These are phyloP conservation scores for Ampelomyces quisqualis DNA, from an alignment of 2,329 filamentous ascomycete genomes.

Conservation along the genomic window DNA sequence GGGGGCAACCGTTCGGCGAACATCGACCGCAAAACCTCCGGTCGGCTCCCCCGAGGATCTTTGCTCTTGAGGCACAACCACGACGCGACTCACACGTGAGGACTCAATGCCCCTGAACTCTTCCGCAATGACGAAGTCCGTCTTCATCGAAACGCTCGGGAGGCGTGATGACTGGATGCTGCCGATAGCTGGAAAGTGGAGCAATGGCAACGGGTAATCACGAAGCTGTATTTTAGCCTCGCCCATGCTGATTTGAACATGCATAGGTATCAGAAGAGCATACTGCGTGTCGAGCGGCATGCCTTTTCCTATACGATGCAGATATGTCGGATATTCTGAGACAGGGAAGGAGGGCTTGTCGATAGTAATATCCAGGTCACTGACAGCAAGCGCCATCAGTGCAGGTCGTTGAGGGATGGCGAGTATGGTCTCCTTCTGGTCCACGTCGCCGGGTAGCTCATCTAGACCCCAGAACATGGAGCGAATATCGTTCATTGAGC, in stretches of 20 bases:
- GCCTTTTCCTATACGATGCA: conserved; percentile 91
- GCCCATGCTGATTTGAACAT: conserved; percentile 83
- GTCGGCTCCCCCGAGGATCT: conserved; percentile 57
- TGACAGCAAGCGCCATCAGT: conserved; percentile 76
- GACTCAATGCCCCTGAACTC: conserved; percentile 83
- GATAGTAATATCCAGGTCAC: conserved; percentile 78
- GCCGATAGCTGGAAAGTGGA: conserved; percentile 85
- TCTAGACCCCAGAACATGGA: conserved; percentile 80
- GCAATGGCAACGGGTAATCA: conserved; percentile 88
- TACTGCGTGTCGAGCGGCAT: conserved; percentile 93
- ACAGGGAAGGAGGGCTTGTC: conserved; percentile 93
- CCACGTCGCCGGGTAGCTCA: conserved; percentile 75
- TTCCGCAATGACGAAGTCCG: conserved; percentile 94
- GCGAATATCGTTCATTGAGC: conserved; percentile 76
- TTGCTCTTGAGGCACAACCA: conserved; percentile 73
- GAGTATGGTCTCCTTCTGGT: conserved; percentile 81
- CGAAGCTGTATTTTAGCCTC: conserved; percentile 83
- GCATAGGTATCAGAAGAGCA: conserved; percentile 84
- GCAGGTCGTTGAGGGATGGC: conserved; percentile 82
- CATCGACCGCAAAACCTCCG: conserved; percentile 77
- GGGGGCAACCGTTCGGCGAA: conserved; percentile 86
- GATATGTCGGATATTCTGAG: conserved; percentile 75
- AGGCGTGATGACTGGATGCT: conserved; percentile 75
- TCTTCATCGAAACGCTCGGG: conserved; percentile 78
- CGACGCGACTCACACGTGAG: conserved; percentile 74